phyloP scores from a whole-genome alignment of 441 rosid species.

The Sinapis alba region DNA sequence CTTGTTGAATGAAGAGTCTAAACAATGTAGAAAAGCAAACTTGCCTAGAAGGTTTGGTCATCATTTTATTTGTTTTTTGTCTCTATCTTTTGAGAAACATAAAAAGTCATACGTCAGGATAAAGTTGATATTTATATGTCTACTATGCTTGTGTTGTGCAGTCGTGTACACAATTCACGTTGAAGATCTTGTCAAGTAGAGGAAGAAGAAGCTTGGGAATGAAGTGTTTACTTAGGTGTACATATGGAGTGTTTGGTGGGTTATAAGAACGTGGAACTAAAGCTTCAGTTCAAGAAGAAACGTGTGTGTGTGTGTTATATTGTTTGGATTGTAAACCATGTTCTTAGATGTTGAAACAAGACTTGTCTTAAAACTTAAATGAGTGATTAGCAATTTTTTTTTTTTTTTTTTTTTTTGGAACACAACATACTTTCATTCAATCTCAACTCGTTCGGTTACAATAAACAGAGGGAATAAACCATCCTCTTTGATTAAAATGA shows the following conservation, averaged over 20 bases:
- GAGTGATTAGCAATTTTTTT: slow-evolving; percentile 4
- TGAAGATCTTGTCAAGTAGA: slow-evolving; percentile 23
- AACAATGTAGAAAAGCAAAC: slow-evolving; percentile 47
- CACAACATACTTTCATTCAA: no score
- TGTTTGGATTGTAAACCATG: slow-evolving; percentile 17
- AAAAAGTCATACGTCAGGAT: not conserved
- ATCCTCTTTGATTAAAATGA: no score
- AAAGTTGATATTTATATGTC: not conserved
- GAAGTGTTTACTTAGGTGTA: slow-evolving; percentile 27
- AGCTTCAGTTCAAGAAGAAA: not conserved
- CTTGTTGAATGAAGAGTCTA: slow-evolving; percentile 35
- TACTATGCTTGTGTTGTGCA: slow-evolving; percentile 11
- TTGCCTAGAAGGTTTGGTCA: slow-evolving; percentile 51
- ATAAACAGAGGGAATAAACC: no score
- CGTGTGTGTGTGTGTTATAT: slow-evolving; percentile 24
- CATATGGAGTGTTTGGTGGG: slow-evolving; percentile 16
- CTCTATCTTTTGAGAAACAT: not conserved
- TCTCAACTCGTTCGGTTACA: no score
- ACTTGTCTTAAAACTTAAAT: not conserved
- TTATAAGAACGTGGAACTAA: slow-evolving; percentile 14
- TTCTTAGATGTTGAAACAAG: slow-evolving; percentile 17
- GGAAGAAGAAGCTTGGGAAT: slow-evolving; percentile 21
- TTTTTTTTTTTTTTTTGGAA: no score
- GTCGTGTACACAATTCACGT: slow-evolving; percentile 33
- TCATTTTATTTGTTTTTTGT: not conserved